Base-by-base conservation (phyloP, 208 protist genomes). In the Trypanosoma theileri region DNA sequence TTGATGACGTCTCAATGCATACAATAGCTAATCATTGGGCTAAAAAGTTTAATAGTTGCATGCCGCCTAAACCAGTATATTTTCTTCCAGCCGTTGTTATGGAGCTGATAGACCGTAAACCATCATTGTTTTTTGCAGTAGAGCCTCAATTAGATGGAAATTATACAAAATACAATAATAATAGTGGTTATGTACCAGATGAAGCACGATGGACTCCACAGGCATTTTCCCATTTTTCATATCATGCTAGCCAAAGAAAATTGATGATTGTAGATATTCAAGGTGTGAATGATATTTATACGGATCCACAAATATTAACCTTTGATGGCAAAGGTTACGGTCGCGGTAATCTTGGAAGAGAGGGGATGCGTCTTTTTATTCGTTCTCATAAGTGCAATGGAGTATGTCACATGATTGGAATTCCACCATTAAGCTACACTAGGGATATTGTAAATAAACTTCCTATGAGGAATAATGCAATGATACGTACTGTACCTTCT, bases 101-200 rank as follows among this genome's bases (percentile, higher is more conserved):
- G 22, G 79, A 86, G 31, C 60, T 94, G 60, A 73, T 85, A 21
- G 48, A 77, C n/a, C 85, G 82, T 56, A 50, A 50, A 12, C 76
- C 84, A 13, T 80, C 88, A n/a, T 69, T 94, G 42, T 66, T 92
- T 46, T 72, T 90, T 50, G 83, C 90, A 26, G 80, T 92, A 67
- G 89, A 97, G 73, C 83, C 81, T 53, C 73, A 81, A 53, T 73
- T 96, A 54, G 79, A 77, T 12, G 92, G 92, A 26, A 82, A 70
- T 26, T 97, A 92, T 63, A 62, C 62, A n/a, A 97, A 97, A 77
- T 88, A 97, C 85, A 96, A 95, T 75, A 95, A 96, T 76, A 97
- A 97, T 82, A 80, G 69, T 69, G 92, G 90, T 64, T 95, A 89
- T 72, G 80, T 92, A 59, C 72, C 79, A 11, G 71, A 78, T 16